phyloP scores from a whole-genome alignment of 2,329 filamentous ascomycete species.

The Stachybotrys echinatus region DNA sequence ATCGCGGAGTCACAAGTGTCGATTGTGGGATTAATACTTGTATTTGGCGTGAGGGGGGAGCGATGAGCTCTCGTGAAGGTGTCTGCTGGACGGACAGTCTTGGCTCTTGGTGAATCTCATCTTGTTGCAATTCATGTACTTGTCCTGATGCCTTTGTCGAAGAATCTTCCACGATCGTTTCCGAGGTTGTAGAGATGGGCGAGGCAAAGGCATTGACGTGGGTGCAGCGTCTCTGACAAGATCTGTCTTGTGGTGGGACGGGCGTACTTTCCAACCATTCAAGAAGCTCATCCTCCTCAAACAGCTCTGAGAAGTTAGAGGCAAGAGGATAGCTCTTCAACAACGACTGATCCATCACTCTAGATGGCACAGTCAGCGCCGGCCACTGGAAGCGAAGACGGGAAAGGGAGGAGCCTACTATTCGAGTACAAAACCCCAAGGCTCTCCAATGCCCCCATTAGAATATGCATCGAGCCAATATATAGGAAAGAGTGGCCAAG shows the following conservation, averaged over 20 bases:
- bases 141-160: background rate
- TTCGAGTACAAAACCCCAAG: no score
- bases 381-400: no score
- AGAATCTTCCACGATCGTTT: background rate
- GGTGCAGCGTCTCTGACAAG: background rate
- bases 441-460: no score
- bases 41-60: background rate
- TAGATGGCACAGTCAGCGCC: no score
- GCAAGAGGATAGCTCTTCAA: background rate
- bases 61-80: no score
- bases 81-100: no score
- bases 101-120: no score
- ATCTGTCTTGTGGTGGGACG: background rate
- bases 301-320: background rate
- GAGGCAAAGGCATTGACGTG: background rate
- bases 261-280: background rate
- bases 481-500: no score
- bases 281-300: background rate
- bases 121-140: no score
- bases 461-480: no score
- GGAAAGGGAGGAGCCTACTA: no score
- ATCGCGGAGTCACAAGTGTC: constrained; percentile 19
- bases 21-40: constrained; percentile 14
- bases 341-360: background rate
- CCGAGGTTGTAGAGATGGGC: background rate